Evolutionary conservation across 331 rosid species (phyloP).

Genomic region (Saraca asoca): DNA sequence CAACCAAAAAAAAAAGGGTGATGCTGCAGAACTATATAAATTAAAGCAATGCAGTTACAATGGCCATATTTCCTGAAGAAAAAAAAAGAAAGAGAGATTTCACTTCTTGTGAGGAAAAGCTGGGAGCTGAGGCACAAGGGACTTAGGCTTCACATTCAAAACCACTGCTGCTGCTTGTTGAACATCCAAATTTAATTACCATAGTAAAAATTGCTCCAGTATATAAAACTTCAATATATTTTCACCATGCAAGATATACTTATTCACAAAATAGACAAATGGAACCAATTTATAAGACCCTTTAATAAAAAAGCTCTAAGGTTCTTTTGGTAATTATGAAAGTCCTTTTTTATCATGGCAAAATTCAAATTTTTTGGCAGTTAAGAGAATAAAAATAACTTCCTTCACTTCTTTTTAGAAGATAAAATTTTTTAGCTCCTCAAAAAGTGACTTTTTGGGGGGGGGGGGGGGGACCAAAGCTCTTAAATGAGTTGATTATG

Average conservation of each 20-base stretch:
- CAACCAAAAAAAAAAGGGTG: conserved; percentile 1
- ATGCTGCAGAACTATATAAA: background rate
- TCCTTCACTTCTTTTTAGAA: no score
- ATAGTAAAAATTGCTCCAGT: no score
- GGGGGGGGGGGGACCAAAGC: background rate
- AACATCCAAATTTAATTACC: background rate
- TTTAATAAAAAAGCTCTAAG: no score
- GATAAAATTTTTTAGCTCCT: no score
- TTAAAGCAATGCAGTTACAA: background rate
- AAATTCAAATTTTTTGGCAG: no score
- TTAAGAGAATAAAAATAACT: no score
- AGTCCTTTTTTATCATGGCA: no score
- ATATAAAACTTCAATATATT: no score
- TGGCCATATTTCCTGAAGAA: background rate
- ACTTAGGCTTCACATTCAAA: background rate
- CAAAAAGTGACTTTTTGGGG: no score
- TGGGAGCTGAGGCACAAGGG: background rate
- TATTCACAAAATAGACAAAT: conserved; percentile 1
- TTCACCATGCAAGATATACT: background rate
- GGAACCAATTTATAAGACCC: background rate
- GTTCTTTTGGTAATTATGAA: no score
- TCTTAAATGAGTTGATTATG: background rate
- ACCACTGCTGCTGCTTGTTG: background rate
- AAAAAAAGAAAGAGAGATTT: background rate
- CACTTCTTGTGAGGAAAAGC: background rate